These are phyloP conservation scores for Mortierella sp. DNA, from an alignment of 371 early-diverging fungal species.

Conservation along the genomic window DNA sequence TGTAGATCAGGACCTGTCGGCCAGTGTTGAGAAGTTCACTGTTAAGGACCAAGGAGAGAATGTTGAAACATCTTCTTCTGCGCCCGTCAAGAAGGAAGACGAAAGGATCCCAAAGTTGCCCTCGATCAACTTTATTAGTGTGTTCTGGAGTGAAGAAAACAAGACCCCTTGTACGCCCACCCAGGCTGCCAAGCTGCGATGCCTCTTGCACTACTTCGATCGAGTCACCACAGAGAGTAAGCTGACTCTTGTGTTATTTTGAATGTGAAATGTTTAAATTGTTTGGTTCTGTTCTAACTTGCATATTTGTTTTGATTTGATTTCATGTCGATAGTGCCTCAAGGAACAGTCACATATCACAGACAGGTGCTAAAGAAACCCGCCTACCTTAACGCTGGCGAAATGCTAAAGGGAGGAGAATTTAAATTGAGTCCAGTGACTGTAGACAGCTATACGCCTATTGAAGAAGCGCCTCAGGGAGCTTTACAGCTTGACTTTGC, in stretches of 20 bases:
- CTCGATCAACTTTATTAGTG: slow-evolving; percentile 60
- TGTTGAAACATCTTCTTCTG: background rate
- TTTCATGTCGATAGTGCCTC: slow-evolving; percentile 48
- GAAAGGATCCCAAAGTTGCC: slow-evolving; percentile 54
- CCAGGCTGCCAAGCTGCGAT: slow-evolving; percentile 59
- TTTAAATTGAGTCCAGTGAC: slow-evolving; percentile 48
- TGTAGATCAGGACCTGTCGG: background rate
- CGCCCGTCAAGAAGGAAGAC: slow-evolving; percentile 3
- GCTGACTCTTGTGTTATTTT: background rate
- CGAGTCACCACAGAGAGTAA: slow-evolving; percentile 55
- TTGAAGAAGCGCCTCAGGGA: slow-evolving; percentile 43
- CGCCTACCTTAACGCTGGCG: slow-evolving; percentile 32
- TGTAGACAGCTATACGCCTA: slow-evolving; percentile 56
- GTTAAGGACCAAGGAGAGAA: slow-evolving; percentile 17
- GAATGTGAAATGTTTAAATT: background rate
- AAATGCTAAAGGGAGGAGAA: slow-evolving; percentile 18
- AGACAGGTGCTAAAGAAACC: slow-evolving; percentile 59
- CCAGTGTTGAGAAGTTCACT: slow-evolving; percentile 9
- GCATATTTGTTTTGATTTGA: background rate
- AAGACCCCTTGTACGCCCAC: slow-evolving; percentile 31
- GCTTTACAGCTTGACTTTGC: slow-evolving; percentile 67
- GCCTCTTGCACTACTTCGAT: slow-evolving; percentile 64
- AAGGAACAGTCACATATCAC: slow-evolving; percentile 62
- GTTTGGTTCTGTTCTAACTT: background rate
- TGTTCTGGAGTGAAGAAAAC: slow-evolving; percentile 50